phyloP scores from a whole-genome alignment of 2,329 filamentous ascomycete species.

The Diaporthe velutina region DNA sequence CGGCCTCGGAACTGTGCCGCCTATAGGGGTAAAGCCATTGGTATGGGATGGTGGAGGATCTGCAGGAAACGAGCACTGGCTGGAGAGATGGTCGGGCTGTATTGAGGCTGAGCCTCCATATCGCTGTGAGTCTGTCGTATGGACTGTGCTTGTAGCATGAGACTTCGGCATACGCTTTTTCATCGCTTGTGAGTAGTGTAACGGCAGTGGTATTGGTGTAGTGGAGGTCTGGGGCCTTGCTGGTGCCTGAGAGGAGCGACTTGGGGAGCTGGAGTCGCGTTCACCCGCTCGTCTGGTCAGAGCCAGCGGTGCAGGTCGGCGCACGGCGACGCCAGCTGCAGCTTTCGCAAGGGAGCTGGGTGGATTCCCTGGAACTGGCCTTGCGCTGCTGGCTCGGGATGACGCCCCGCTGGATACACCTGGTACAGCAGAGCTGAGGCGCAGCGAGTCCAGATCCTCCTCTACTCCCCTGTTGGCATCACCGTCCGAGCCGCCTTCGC shows the following conservation, averaged over 20 bases:
- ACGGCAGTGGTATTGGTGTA: conserved; percentile 32
- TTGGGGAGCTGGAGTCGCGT: not conserved
- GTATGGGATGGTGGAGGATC: not conserved
- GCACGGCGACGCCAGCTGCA: not conserved
- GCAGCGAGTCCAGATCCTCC: conserved; percentile 11
- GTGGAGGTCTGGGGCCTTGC: not conserved
- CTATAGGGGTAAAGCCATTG: conserved; percentile 47
- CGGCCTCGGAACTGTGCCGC: conserved; percentile 38
- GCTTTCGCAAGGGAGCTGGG: not conserved
- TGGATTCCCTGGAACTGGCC: not conserved
- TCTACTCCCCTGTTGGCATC: conserved; percentile 23
- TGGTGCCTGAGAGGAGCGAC: not conserved
- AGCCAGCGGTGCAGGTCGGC: not conserved
- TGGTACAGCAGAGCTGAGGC: not conserved
- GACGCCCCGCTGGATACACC: conserved; percentile 5
- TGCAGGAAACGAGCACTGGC: not conserved
- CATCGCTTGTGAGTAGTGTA: not conserved
- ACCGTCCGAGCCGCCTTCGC: conserved; percentile 27
- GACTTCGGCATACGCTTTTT: not conserved
- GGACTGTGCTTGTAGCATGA: not conserved
- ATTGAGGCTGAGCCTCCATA: not conserved
- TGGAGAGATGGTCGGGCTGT: not conserved
- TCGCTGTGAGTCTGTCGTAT: not conserved
- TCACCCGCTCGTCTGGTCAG: not conserved
- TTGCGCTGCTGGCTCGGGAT: conserved; percentile 40